Evolutionary conservation across 257 asterid species (phyloP).

Genomic region (Lycium barbarum): DNA sequence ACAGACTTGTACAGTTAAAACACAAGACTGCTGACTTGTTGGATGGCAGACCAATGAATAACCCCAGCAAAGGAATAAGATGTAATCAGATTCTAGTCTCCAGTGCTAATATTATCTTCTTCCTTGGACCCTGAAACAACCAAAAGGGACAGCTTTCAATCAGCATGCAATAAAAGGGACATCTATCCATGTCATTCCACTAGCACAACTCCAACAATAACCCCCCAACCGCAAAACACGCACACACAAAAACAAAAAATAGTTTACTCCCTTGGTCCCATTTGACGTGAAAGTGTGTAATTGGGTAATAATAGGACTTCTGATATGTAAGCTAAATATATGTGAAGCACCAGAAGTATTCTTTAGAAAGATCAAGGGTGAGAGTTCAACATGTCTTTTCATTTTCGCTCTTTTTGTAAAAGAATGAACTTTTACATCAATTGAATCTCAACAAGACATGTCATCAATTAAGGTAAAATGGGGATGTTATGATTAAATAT

Average conservation of each 20-base stretch:
- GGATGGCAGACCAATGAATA: conserved; percentile 31
- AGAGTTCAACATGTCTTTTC: neutral
- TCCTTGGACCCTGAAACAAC: conserved; percentile 90
- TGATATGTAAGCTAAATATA: neutral
- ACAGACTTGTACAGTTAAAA: conserved; percentile 30
- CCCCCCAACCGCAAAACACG: no score
- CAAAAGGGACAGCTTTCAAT: neutral
- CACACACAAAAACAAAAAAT: neutral
- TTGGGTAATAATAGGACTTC: neutral
- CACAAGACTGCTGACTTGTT: conserved; percentile 33
- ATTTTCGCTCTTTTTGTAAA: neutral
- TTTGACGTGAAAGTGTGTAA: no score
- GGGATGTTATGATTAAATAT: neutral
- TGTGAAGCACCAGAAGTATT: neutral
- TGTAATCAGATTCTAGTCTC: conserved; percentile 59
- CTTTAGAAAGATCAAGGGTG: neutral
- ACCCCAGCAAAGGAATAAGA: conserved; percentile 33
- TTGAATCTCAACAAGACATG: neutral
- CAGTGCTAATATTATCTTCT: conserved; percentile 91
- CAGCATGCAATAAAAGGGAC: neutral
- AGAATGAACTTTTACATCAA: neutral
- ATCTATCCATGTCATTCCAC: neutral
- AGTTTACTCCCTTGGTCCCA: neutral
- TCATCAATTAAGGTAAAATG: neutral
- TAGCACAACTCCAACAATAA: neutral